Evolutionary conservation across 257 asterid genomes (phyloP).

Genomic region (Vinca minor): DNA sequence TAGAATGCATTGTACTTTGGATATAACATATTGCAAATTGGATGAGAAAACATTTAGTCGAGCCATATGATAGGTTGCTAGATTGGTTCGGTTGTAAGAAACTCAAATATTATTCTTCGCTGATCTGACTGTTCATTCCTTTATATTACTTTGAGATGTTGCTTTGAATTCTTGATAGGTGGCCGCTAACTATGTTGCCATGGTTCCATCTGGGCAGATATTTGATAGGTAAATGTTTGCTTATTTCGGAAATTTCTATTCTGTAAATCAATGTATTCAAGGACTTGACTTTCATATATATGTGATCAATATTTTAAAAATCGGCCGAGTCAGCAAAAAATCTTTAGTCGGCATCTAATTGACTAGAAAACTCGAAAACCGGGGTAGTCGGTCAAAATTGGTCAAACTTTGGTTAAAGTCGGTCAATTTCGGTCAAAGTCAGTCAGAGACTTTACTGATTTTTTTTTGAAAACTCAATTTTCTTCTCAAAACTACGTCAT

Average conservation of each 20-base stretch:
- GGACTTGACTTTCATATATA: neutral
- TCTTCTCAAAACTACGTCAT: too few relatives aligned
- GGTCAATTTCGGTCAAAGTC: too few relatives aligned
- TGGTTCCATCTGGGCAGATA: constrained; percentile 97
- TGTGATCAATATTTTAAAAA: too few relatives aligned
- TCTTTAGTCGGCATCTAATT: too few relatives aligned
- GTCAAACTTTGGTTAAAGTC: too few relatives aligned
- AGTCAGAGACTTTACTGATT: too few relatives aligned
- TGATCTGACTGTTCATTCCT: neutral
- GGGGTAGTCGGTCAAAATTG: too few relatives aligned
- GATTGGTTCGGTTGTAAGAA: neutral
- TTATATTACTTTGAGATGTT: neutral
- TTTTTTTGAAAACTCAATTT: too few relatives aligned
- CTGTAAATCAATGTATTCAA: neutral
- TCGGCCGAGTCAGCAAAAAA: too few relatives aligned
- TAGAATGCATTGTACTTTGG: neutral
- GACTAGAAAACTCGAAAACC: too few relatives aligned
- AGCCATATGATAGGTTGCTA: neutral
- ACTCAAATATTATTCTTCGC: neutral
- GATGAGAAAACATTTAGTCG: neutral
- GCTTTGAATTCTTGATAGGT: constrained; percentile 41
- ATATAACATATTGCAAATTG: neutral
- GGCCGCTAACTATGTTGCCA: constrained; percentile 91
- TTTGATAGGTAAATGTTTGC: constrained; percentile 64
- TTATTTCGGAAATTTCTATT: neutral